phyloP scores from a whole-genome alignment of 2,329 filamentous ascomycete genomes.

The Fusarium nematophilum region DNA sequence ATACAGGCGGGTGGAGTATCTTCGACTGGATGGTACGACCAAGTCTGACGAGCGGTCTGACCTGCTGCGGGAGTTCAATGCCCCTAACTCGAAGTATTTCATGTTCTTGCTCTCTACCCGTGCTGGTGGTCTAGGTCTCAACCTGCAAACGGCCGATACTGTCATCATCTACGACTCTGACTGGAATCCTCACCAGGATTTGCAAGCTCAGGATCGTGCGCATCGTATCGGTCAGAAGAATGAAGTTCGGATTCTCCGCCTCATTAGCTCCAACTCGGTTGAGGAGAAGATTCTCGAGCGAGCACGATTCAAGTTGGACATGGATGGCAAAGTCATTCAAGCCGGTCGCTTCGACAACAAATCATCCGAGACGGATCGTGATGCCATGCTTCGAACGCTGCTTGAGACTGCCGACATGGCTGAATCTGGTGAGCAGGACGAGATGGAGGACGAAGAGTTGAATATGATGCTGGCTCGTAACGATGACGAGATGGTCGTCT shows the following conservation, averaged over 20 bases:
- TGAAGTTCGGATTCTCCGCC: conserved; percentile 93
- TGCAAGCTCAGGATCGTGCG: conserved; percentile 98
- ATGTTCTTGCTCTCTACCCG: conserved; percentile 99
- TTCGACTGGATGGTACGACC: conserved; percentile 95
- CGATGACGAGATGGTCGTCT: conserved; percentile 80
- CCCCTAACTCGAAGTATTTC: conserved; percentile 90
- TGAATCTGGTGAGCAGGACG: conserved; percentile 81
- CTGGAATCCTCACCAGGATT: conserved; percentile 99
- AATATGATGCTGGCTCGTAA: conserved; percentile 93
- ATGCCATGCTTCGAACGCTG: conserved; percentile 93
- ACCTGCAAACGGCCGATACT: conserved; percentile 96
- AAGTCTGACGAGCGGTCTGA: conserved; percentile 98
- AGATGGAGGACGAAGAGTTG: conserved; percentile 98
- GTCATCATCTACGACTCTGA: conserved; percentile 99
- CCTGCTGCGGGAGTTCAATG: conserved; percentile 88
- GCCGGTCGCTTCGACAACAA: conserved; percentile 99
- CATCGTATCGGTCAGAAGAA: conserved; percentile 99
- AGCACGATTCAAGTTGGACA: conserved; percentile 97
- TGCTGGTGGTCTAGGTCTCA: conserved; percentile 96
- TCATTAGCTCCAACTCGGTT: conserved; percentile 96
- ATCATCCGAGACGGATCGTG: conserved; percentile 97
- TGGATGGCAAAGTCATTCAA: conserved; percentile 99
- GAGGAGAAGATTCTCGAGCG: conserved; percentile 99
- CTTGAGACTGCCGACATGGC: conserved; percentile 84
- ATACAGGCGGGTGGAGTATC: conserved; percentile 83